Conservation (phyloP, 768 basidiomycete genomes). For the Mycena venus region DNA sequence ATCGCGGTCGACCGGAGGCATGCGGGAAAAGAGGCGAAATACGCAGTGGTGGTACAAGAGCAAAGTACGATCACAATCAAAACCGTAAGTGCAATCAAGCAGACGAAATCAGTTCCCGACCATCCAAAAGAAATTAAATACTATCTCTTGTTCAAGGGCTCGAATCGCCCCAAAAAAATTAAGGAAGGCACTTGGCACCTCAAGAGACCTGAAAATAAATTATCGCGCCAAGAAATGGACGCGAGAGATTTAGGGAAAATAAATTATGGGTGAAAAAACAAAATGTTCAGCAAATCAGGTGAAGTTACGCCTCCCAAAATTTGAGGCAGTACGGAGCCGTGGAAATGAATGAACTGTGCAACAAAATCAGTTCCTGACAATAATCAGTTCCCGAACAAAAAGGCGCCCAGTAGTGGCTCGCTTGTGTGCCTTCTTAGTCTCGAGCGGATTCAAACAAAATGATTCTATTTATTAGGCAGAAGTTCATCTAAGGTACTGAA, state of each 20-base stretch:
- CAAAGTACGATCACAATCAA: background rate
- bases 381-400: background rate
- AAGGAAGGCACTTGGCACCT: background rate
- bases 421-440: background rate
- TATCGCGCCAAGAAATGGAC: too few relatives aligned
- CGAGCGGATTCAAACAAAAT: background rate
- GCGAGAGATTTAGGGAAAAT: background rate
- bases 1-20: background rate
- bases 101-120: slow-evolving; percentile 8
- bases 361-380: too few relatives aligned
- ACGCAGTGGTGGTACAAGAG: background rate
- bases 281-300: background rate
- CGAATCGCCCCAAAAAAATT: background rate
- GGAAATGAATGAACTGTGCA: background rate
- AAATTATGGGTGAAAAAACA: background rate
- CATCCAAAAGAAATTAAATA: background rate
- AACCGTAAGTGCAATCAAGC: background rate
- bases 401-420: too few relatives aligned
- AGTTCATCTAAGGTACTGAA: background rate
- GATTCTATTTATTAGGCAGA: background rate
- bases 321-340: background rate
- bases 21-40: background rate
- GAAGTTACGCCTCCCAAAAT: background rate
- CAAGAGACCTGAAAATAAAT: background rate
- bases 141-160: background rate